Base-by-base conservation (phyloP, 305 asterid species). In the Solanum hybrid region DNA sequence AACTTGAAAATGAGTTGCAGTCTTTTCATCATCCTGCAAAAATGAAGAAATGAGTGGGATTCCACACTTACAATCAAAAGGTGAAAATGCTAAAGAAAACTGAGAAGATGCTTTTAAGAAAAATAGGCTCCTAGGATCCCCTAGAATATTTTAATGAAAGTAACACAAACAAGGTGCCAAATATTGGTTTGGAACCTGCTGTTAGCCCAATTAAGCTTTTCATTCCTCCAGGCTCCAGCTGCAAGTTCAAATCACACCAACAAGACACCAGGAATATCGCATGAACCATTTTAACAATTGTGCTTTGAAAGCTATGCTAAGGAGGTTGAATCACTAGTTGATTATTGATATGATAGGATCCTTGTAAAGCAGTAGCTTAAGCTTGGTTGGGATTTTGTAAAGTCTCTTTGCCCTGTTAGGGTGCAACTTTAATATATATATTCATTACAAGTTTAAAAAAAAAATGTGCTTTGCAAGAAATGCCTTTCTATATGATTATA, bases 11-110 rank as follows among this genome's bases (percentile, higher is more conserved):
- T 96, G 97, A 87, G 94, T 92, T 40, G 75, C 92, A 29, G 91
- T 96, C 80, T 93, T 91, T 75, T 93, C 89, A 89, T 94, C 95
- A 69, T 94, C 97, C 98, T 95, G 96, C 84, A 88, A 78, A 51
- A 46, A 8, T 61, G 24, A 88, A 78, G 26, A 51, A 46, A 8
- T 61, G 16, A 22, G 77, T 46, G 73, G 20, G 40, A 46, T 83
- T 83, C 87, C 73, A 46, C 87, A 83, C 10, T 78, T 24, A 46
- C 35, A 35, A 61, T 85, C 46, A 20, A 84, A 84, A 11, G n/a
- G 22, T 57, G 40, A 83, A 83, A 83, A 83, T 46, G 29, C 87
- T 46, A 46, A 46, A 83, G 20, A 29, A 82, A 8, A 26, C 9
- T 82, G 87, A 82, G 71, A 82, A 82, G 24, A 42, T 14, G 26